Conservation (phyloP, 345 rosid genomes). For the Eutrema japonicum region DNA sequence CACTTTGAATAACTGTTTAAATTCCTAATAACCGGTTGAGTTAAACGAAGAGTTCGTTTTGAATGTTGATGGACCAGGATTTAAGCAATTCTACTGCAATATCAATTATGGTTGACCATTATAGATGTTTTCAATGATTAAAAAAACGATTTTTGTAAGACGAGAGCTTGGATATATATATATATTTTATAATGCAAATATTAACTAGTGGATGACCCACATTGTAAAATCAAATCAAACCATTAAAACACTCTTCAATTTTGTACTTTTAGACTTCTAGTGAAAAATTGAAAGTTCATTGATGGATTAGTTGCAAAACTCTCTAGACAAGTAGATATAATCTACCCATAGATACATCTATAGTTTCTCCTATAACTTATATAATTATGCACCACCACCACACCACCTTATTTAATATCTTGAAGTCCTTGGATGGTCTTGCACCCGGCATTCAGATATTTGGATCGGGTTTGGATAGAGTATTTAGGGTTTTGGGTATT, state of each 20-base stretch:
- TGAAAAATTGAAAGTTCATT: background rate
- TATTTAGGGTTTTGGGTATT: too few relatives aligned
- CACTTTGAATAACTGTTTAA: background rate
- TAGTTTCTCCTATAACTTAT: background rate
- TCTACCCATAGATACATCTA: background rate
- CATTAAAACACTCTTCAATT: background rate
- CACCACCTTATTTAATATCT: background rate
- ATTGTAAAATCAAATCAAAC: slow-evolving; percentile 6
- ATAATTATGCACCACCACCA: slow-evolving; percentile 1
- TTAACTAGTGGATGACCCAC: background rate
- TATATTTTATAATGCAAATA: background rate
- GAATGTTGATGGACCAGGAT: background rate
- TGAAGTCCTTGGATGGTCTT: too few relatives aligned
- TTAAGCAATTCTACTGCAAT: background rate
- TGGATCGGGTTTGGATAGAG: too few relatives aligned
- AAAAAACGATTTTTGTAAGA: background rate
- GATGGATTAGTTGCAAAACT: background rate
- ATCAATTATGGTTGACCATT: background rate
- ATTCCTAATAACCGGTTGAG: background rate
- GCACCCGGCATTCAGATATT: too few relatives aligned
- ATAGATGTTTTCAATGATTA: background rate
- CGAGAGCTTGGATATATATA: background rate
- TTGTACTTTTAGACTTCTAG: slow-evolving; percentile 22
- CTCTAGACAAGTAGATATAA: background rate
- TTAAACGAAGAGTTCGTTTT: background rate